Percentiles rank a stretch among this genome's conserved stretches.
phyloP scores from a whole-genome alignment of 345 rosid species.

The Eucalyptus shirleyi region DNA sequence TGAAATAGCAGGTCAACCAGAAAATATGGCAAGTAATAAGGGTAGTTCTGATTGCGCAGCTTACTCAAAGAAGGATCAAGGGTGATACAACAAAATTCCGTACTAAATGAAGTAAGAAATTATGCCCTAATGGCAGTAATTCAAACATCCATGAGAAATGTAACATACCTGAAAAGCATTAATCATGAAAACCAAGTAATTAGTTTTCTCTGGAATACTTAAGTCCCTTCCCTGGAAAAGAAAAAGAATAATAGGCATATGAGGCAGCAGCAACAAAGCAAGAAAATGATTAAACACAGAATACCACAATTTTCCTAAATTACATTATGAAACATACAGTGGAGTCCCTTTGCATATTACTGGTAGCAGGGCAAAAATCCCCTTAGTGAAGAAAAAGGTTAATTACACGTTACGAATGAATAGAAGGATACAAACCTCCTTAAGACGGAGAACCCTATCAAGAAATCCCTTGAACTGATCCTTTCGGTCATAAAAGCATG shows the following conservation, averaged over 20 bases:
- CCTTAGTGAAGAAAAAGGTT: not conserved
- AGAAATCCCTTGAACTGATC: slow-evolving; percentile 69
- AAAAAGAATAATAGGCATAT: not conserved
- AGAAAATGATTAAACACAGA: not conserved
- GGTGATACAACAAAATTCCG: not conserved
- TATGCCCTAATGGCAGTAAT: not conserved
- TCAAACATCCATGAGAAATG: not conserved
- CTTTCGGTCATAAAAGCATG: slow-evolving; percentile 75
- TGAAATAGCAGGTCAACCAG: not conserved
- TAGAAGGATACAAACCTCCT: slow-evolving; percentile 55
- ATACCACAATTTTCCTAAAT: not conserved
- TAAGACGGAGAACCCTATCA: slow-evolving; percentile 66
- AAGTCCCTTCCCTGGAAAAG: slow-evolving; percentile 63
- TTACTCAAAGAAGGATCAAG: not conserved
- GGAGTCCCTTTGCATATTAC: not conserved
- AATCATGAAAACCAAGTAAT: slow-evolving; percentile 92
- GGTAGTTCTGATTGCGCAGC: not conserved
- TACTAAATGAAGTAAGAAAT: not conserved
- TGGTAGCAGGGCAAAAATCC: not conserved
- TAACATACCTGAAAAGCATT: slow-evolving; percentile 90
- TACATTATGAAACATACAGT: not conserved
- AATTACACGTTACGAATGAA: too few species aligned
- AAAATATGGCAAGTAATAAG: not conserved
- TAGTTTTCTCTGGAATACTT: slow-evolving; percentile 80
- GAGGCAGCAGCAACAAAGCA: not conserved